These are phyloP conservation scores for Gossypium schwendimanii DNA, from an alignment of 441 rosid species.

Conservation along the genomic window DNA sequence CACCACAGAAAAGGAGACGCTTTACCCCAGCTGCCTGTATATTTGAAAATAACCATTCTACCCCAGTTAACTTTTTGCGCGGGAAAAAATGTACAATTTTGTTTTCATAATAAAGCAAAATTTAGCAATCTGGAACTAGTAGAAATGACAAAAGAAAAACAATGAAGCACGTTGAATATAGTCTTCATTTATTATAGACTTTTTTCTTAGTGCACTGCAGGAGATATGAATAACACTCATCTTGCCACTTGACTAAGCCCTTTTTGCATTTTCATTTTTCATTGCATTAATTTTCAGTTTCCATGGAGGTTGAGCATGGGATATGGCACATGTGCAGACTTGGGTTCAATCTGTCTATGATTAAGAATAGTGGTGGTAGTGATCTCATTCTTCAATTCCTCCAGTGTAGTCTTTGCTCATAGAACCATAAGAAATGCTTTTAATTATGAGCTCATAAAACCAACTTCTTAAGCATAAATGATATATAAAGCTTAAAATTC, in stretches of 20 bases:
- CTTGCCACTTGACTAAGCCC: neutral
- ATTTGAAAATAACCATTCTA: conserved; percentile 8
- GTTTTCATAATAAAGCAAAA: neutral
- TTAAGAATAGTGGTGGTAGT: neutral
- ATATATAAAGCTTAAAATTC: conserved; percentile 2
- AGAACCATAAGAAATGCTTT: neutral
- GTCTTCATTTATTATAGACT: neutral
- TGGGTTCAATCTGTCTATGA: neutral
- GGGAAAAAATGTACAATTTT: neutral
- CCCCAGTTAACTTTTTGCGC: conserved; percentile 8
- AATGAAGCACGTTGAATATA: neutral
- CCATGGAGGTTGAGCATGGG: neutral
- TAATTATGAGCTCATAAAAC: neutral
- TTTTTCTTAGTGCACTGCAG: neutral
- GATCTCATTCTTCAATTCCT: neutral
- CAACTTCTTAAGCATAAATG: neutral
- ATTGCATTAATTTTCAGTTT: neutral
- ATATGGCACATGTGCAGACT: neutral
- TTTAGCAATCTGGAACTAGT: neutral
- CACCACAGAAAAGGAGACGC: conserved; percentile 94
- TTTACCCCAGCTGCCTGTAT: conserved; percentile 83
- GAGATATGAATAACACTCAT: neutral
- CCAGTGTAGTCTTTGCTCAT: neutral
- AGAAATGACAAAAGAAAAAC: neutral
- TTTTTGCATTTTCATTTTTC: neutral